Percentiles rank a stretch among this genome's conserved stretches.
Evolutionary conservation across 192 early-diverging fungal species (phyloP).

Genomic region (Chytriomyces sp.): DNA sequence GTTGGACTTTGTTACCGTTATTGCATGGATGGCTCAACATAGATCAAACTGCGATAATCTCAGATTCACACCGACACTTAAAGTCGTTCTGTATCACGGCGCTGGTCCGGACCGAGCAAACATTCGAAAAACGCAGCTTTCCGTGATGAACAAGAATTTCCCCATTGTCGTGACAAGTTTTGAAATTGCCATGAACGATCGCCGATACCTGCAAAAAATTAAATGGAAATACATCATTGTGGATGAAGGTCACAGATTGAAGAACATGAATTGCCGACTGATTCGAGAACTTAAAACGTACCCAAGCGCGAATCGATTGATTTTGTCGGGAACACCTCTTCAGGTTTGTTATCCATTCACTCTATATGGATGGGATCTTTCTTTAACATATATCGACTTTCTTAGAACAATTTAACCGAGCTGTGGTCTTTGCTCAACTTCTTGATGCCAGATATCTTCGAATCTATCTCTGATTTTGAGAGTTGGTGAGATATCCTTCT

Average conservation of each 20-base stretch:
- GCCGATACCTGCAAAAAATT: slow-evolving; percentile 67
- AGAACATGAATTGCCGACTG: slow-evolving; percentile 92
- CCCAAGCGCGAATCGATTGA: slow-evolving; percentile 80
- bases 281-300: slow-evolving; percentile 85
- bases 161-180: slow-evolving; percentile 91
- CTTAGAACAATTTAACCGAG: slow-evolving; percentile 86
- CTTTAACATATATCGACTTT: slow-evolving; percentile 10
- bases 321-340: slow-evolving; percentile 93
- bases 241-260: slow-evolving; percentile 97
- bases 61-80: slow-evolving; percentile 79
- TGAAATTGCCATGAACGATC: slow-evolving; percentile 86
- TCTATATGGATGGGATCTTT: background rate
- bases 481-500: slow-evolving; percentile 73
- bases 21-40: no score
- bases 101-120: slow-evolving; percentile 69
- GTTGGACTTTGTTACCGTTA: background rate
- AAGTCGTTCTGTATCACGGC: slow-evolving; percentile 88
- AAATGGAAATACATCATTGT: slow-evolving; percentile 91
- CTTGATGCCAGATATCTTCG: slow-evolving; percentile 93
- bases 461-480: slow-evolving; percentile 75
- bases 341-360: slow-evolving; percentile 51
- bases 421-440: slow-evolving; percentile 97
- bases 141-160: slow-evolving; percentile 67
- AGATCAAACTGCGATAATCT: background rate
- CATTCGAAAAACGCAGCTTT: slow-evolving; percentile 70